Percentiles rank a stretch among this genome's conserved stretches.
phyloP scores from a whole-genome alignment of 331 rosid species.

The Arachis monticola region DNA sequence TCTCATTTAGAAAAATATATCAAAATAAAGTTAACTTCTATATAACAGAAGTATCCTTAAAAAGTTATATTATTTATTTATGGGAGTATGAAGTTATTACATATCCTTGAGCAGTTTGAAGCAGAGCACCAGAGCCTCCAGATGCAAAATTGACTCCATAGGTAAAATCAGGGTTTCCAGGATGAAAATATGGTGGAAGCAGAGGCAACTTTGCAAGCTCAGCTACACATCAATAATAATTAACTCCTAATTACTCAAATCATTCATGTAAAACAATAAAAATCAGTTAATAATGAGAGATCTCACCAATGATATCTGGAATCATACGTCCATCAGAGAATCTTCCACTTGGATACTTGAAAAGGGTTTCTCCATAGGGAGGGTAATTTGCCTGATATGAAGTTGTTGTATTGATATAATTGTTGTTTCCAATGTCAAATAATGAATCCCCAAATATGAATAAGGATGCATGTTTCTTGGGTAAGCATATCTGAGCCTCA shows the following conservation, averaged over 20 bases:
- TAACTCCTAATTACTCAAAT: too few relatives aligned
- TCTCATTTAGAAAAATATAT: too few relatives aligned
- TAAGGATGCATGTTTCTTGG: slow-evolving; percentile 23
- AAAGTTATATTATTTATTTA: too few relatives aligned
- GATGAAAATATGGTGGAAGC: slow-evolving; percentile 46
- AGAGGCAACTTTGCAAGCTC: slow-evolving; percentile 51
- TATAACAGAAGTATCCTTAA: too few relatives aligned
- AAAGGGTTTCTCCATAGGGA: slow-evolving; percentile 57
- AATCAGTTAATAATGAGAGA: too few relatives aligned
- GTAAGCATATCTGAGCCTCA: neutral
- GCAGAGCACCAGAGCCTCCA: slow-evolving; percentile 52
- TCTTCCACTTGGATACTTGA: slow-evolving; percentile 39
- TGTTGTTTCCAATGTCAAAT: slow-evolving; percentile 50
- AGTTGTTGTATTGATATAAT: slow-evolving; percentile 35
- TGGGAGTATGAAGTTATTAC: slow-evolving; percentile 23
- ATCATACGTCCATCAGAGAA: slow-evolving; percentile 1
- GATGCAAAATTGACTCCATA: slow-evolving; percentile 63
- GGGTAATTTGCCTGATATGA: slow-evolving; percentile 32
- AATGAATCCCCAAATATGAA: slow-evolving; percentile 58
- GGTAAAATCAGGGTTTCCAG: neutral
- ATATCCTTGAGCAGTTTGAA: slow-evolving; percentile 46
- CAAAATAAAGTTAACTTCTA: too few relatives aligned
- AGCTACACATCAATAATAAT: slow-evolving; percentile 33
- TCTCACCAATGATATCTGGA: neutral
- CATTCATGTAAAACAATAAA: too few relatives aligned